A percentile compares a stretch with the other conserved stretches of the same genome.
These are phyloP conservation scores for Endothia cerciana DNA, from an alignment of 2,329 filamentous ascomycete species.

Conservation along the genomic window DNA sequence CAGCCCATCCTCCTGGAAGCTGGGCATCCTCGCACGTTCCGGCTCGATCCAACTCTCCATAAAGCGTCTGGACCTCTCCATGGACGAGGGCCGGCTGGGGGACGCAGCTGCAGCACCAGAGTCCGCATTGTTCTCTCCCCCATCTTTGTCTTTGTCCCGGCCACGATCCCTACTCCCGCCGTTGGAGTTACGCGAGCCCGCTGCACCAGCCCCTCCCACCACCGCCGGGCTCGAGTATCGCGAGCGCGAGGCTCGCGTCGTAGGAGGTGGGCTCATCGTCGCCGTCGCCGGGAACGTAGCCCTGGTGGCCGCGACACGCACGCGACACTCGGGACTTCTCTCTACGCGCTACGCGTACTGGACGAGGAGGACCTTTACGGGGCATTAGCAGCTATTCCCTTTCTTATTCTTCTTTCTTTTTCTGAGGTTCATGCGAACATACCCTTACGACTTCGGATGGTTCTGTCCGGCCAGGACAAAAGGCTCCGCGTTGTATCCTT, in stretches of 20 bases:
- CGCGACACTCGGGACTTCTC: conserved; percentile 9
- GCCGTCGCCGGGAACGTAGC: conserved; percentile 30
- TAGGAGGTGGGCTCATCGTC: conserved; percentile 36
- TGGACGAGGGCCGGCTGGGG: conserved; percentile 25
- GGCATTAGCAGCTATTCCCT: not conserved
- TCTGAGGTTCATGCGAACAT: too few relatives aligned
- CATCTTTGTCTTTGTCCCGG: conserved; percentile 19
- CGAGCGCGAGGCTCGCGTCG: conserved; percentile 57
- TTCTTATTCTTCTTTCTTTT: not conserved
- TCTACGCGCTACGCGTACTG: conserved; percentile 12
- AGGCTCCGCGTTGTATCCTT: not conserved
- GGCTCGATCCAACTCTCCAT: conserved; percentile 65
- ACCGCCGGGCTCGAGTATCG: conserved; percentile 57
- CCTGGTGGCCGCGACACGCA: conserved; percentile 21
- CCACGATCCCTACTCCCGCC: conserved; percentile 31
- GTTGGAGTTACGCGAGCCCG: conserved; percentile 29
- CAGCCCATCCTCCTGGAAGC: conserved; percentile 78
- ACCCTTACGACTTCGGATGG: not conserved
- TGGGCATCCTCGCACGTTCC: conserved; percentile 63
- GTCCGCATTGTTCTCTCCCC: conserved; percentile 18
- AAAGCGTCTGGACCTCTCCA: conserved; percentile 45
- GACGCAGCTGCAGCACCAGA: not conserved
- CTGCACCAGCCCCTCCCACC: conserved; percentile 37
- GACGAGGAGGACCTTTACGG: not conserved
- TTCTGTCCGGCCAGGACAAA: not conserved